These are phyloP conservation scores for Saturnispora diversa DNA, from an alignment of 805 yeast genomes.

Conservation along the genomic window DNA sequence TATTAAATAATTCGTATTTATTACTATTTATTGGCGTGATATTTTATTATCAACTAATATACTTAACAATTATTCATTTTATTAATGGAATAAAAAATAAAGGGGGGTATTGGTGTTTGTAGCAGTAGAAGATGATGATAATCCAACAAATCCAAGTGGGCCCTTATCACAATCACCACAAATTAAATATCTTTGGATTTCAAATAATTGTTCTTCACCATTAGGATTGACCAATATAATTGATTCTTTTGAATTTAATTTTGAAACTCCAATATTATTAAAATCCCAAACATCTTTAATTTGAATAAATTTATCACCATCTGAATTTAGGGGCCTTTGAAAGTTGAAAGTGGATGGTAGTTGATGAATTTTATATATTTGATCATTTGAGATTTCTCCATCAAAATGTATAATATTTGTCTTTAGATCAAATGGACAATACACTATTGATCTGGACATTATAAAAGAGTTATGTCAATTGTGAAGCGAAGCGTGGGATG, in stretches of 20 bases:
- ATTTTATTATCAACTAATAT: background rate
- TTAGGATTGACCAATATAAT: slow-evolving; percentile 12
- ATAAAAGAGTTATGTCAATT: too few species aligned
- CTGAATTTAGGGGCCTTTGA: slow-evolving; percentile 5
- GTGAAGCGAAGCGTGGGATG: too few species aligned
- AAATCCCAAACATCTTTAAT: slow-evolving; percentile 67
- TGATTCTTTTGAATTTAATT: slow-evolving; percentile 19
- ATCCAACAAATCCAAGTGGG: slow-evolving; percentile 68
- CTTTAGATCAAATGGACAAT: slow-evolving; percentile 15
- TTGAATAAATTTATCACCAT: slow-evolving; percentile 12
- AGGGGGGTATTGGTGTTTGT: too few species aligned
- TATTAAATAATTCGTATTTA: slow-evolving; percentile 1
- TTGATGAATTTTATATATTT: slow-evolving; percentile 4
- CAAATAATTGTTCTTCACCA: slow-evolving; percentile 20
- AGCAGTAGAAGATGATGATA: too few species aligned
- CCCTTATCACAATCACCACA: slow-evolving; percentile 78
- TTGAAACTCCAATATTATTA: slow-evolving; percentile 71
- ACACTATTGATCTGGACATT: slow-evolving; percentile 5
- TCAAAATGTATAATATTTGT: slow-evolving; percentile 12
- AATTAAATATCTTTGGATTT: slow-evolving; percentile 46
- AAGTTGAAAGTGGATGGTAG: too few species aligned
- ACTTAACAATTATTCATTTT: background rate
- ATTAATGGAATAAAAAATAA: background rate
- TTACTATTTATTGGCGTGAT: background rate
- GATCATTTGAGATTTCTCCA: background rate